Evolutionary conservation across 2,329 filamentous ascomycete genomes (phyloP), one percentile per base, ranked within the genome.

Genomic region (Aspergillus melleus): DNA sequence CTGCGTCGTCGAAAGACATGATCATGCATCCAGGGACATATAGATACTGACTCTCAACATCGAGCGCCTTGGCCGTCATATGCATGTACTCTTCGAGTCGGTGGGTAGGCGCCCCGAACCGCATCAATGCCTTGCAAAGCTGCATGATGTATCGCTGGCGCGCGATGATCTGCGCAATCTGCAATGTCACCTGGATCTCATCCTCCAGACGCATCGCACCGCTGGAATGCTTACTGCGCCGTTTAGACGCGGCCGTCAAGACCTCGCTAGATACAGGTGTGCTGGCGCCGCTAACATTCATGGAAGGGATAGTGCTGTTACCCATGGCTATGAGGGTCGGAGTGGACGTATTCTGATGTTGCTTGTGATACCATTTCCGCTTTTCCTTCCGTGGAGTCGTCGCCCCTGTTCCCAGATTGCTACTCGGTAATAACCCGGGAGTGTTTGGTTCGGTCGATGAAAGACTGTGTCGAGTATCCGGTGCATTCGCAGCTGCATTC

Each of bases 11-110:
- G 70, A 97, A 96, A 4, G 91, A 94, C 71, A 96, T 90, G 58
- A 97, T 90, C 93, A 97, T 97, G 70, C 91, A 96, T 0, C 91
- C 91, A 0, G 93, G 92, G 30, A 96, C 86, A 72, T 96, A 97
- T 22, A 96, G 79, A 67, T 95, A 96, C 69, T 96, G 92, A 6
- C 89, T 90, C 65, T 96, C 90, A 16, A 96, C 93, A 74, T 93
- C 90, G 42, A 97, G 83, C 1, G 95, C 90, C n/a, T 90, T 85
- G 1, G 93, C 89, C 9, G 90, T 92, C 90, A 94, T 96, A 63
- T 85, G 88, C 86, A 97, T 88, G 74, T 96, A 96, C 72, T 96
- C 80, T 75, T 97, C 93, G 20, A 97, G 80, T 11, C 93, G 88
- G 78, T 97, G 93, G 0, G 92, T 96, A 0, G 93, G 93, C 0